Evolutionary conservation across 441 rosid species (phyloP).

Genomic region (Biscutella auriculata): DNA sequence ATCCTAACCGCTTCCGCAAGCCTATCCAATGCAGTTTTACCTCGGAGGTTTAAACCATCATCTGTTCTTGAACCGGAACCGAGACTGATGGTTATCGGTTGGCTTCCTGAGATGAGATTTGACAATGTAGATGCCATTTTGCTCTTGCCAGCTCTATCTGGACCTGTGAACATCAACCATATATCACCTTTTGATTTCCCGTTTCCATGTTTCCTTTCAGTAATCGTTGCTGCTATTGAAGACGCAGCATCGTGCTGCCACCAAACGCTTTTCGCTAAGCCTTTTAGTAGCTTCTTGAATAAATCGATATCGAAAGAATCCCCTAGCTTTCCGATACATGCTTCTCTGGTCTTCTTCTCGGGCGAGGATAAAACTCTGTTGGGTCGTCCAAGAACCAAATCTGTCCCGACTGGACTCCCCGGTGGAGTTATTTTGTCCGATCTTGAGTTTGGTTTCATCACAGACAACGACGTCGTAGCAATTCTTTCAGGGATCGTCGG

Average conservation of each 20-base stretch:
- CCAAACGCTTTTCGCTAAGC: conserved; percentile 64
- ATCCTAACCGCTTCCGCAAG: conserved; percentile 70
- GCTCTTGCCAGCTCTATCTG: conserved; percentile 75
- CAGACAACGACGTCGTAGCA: conserved; percentile 28
- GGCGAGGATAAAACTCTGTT: conserved; percentile 29
- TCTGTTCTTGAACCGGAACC: conserved; percentile 46
- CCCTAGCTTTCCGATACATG: conserved; percentile 28
- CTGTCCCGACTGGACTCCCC: conserved; percentile 74
- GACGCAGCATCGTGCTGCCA: conserved; percentile 94
- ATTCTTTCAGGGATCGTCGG: conserved; percentile 28
- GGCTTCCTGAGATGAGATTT: conserved; percentile 37
- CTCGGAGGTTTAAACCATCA: conserved; percentile 49
- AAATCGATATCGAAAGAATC: conserved; percentile 47
- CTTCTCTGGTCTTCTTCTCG: conserved; percentile 20
- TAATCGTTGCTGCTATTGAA: conserved; percentile 57
- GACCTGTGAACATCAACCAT: conserved; percentile 81
- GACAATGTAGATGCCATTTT: conserved; percentile 77
- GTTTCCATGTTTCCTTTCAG: conserved; percentile 55
- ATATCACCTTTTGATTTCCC: conserved; percentile 51
- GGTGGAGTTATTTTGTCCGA: conserved; percentile 31
- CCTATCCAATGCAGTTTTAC: conserved; percentile 69
- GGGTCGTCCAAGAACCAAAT: conserved; percentile 61
- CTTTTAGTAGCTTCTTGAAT: conserved; percentile 72
- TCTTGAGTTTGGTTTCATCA: conserved; percentile 28
- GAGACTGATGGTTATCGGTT: conserved; percentile 46